Evolutionary conservation across 306 rosid genomes (phyloP), one percentile per base, ranked within the genome.

Genomic region (Trifolium fragiferum): DNA sequence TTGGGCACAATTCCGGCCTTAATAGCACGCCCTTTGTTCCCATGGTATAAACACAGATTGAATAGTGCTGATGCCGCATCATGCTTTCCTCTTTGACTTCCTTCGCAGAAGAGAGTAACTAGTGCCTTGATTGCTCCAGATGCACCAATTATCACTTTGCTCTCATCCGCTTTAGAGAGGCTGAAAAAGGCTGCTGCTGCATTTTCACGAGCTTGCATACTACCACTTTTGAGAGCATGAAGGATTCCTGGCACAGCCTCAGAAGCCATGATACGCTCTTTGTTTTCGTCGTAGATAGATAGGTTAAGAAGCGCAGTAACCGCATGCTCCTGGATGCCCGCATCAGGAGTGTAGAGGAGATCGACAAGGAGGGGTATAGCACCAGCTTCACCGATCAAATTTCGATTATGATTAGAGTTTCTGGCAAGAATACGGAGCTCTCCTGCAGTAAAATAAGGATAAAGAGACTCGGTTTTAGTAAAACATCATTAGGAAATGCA

Each of bases 171-270:
- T 16, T 72, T 81, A 7, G 98, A 93, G 32, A 93, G 91, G 83
- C 96, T 93, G 84, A 93, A 93, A 76, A 90, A 85, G 53, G 97
- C 87, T 37, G 98, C 98, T 3, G 98, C 98, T 12, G 98, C 97
- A 87, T 93, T 93, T 78, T 93, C 98, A 46, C 97, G 89, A 2
- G 97, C 98, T 80, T 85, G 89, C 98, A 90, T 93, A 43, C 87
- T 85, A 62, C 98, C 98, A 37, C 81, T 85, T 78, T 86, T 86
- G 25, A 93, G 93, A 73, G 86, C 97, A 38, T 87, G 82, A 58
- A 93, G 90, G 30, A 93, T 90, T 49, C 97, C 95, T 0, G 87
- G 88, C 72, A 89, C 86, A 15, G 96, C 95, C 65, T 83, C 91
- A 21, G 88, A 83, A 33, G 87, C 72, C 73, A 86, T 87, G 68